phyloP scores from a whole-genome alignment of 176 grass and related monocot genomes.

The Oryza rufipogon region DNA sequence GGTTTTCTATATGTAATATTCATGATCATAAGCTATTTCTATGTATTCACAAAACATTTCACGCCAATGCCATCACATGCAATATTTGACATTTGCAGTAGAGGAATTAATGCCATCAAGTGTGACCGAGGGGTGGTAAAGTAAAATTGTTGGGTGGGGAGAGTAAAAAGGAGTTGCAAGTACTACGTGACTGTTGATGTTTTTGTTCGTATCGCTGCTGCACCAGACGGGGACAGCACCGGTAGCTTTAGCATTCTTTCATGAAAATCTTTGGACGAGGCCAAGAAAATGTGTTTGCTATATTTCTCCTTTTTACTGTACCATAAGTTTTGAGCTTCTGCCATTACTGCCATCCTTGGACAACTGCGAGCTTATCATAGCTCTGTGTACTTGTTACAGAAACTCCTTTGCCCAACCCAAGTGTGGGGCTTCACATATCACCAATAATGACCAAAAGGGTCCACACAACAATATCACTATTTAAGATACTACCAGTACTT shows the following conservation, averaged over 20 bases:
- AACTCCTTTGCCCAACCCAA: constrained; percentile 9
- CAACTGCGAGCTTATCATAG: constrained; percentile 39
- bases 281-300: constrained; percentile 1
- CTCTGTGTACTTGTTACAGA: constrained; percentile 46
- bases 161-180: constrained; percentile 36
- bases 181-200: constrained; percentile 22
- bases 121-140: background rate
- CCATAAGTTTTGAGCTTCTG: constrained; percentile 40
- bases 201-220: constrained; percentile 48
- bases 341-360: constrained; percentile 28
- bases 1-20: too few species aligned
- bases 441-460: constrained; percentile 26
- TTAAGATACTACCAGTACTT: constrained; percentile 4
- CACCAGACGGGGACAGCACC: constrained; percentile 38
- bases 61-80: too few species aligned
- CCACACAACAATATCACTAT: background rate
- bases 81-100: too few species aligned
- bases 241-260: constrained; percentile 49
- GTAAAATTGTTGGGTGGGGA: constrained; percentile 7
- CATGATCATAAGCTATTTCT: too few species aligned
- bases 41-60: too few species aligned
- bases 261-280: constrained; percentile 47
- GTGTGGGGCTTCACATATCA: constrained; percentile 39
- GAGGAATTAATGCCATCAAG: too few species aligned
- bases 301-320: constrained; percentile 4